A percentile compares a stretch with the other conserved stretches of the same genome.
These are phyloP conservation scores for Scheffersomyces amazonensis DNA, from an alignment of 805 yeast genomes.

Conservation along the genomic window DNA sequence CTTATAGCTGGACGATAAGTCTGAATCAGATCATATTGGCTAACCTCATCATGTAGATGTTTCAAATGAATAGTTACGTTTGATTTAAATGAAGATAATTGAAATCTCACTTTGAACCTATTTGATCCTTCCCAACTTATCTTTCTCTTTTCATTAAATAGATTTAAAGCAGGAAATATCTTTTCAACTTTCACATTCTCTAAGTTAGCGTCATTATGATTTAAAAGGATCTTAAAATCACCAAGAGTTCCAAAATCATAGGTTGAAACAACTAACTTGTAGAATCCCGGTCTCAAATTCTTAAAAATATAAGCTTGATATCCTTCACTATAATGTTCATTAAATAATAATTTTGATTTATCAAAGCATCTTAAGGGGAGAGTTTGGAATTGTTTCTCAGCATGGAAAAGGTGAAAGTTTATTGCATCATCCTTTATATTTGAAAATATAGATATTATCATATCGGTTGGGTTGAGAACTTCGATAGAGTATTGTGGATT, in stretches of 20 bases:
- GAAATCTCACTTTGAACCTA: conserved; percentile 32
- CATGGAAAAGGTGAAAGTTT: conserved; percentile 45
- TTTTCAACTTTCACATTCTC: conserved; percentile 1
- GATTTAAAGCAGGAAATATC: conserved; percentile 4
- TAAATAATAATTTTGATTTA: conserved; percentile 26
- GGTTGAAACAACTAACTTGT: conserved; percentile 47
- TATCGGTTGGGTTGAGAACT: conserved; percentile 12
- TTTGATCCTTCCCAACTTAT: conserved; percentile 41
- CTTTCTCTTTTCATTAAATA: conserved; percentile 1
- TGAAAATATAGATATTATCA: conserved; percentile 19
- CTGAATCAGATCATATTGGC: conserved; percentile 10
- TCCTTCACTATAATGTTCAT: conserved; percentile 30
- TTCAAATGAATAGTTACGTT: conserved; percentile 22
- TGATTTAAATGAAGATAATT: conserved; percentile 15
- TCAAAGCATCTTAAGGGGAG: conserved; percentile 17
- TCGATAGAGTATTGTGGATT: conserved; percentile 54
- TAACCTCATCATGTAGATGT: conserved; percentile 12
- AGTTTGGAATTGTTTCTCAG: conserved; percentile 20
- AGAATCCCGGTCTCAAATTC: conserved; percentile 30
- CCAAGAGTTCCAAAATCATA: conserved; percentile 29
- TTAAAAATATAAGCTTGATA: conserved; percentile 16
- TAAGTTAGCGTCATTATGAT: conserved; percentile 7
- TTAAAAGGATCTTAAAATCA: conserved; percentile 29
- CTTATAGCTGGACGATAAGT: conserved; percentile 46
- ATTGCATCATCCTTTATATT: conserved; percentile 22